Base-by-base conservation (phyloP, 2,329 filamentous ascomycete species). In the Calonectria crousiana region DNA sequence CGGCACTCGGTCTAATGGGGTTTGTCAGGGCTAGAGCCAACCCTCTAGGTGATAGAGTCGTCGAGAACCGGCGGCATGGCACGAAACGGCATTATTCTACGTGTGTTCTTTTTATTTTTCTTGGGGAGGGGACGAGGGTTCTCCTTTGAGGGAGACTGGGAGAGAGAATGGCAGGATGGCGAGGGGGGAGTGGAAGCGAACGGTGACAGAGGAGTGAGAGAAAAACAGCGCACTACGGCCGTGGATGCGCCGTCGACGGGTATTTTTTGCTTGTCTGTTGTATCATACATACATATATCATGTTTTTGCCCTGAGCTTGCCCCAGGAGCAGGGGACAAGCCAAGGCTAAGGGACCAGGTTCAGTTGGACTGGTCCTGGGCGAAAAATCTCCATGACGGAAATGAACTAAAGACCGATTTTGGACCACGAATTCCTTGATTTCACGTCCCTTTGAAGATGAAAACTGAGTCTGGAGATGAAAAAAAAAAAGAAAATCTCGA, bases 121-220 rank as follows among this genome's bases (percentile, higher is more conserved):
- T 67, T n/a, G 34, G 13, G 20, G 49, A 30, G 34, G 60, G 72
- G 60, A 65, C 28, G 41, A 47, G 53, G 69, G 53, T 28, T 60
- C 70, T 58, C 53, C 64, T 51, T 18, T 16, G 23, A 23, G n/a
- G n/a, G 56, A 41, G 56, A 53, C 26, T 3, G 20, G 34, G 30
- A 72, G 70, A 68, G 76, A 80, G 79, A 79, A 80, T 80, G 79
- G 79, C 74, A 78, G 74, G 78, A 78, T 74, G 56, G 70, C 52
- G 69, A 74, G 26, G 38, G 47, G 52, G 41, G 49, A 56, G 47
- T 16, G 34, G 53, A 28, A 53, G 58, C 14, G 36, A 36, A 38
- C 36, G 41, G 52, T 13, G 23, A 38, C 34, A 49, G 62, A 60
- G 30, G 62, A 49, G 51, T 14, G 34, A 62, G 49, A 23, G 62